A percentile compares a stretch with the other conserved stretches of the same genome.
phyloP scores from a whole-genome alignment of 2,329 filamentous ascomycete genomes.

The Geoglossum cookeanum region DNA sequence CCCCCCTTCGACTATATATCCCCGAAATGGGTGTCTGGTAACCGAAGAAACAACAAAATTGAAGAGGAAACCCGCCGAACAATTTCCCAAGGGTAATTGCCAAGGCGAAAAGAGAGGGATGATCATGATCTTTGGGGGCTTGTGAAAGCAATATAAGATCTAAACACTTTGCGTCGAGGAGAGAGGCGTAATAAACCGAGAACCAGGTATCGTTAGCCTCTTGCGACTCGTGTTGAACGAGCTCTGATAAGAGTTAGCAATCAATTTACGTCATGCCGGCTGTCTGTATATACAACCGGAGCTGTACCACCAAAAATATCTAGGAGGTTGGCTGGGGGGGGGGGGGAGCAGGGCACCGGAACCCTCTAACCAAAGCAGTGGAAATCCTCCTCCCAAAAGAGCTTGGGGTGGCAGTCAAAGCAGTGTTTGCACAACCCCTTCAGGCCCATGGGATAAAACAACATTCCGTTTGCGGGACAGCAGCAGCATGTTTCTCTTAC shows the following conservation, averaged over 20 bases:
- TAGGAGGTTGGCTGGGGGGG: no score
- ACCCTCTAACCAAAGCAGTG: conserved; percentile 2
- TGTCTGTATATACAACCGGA: no score
- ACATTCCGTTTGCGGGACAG: background rate
- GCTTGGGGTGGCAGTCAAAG: background rate
- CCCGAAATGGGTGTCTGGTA: no score
- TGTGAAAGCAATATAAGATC: background rate
- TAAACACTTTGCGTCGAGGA: background rate
- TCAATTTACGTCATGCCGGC: no score
- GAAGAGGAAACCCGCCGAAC: background rate
- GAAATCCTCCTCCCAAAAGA: conserved; percentile 3
- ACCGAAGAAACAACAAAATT: background rate
- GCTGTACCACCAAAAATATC: no score
- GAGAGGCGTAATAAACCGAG: background rate
- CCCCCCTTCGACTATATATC: no score
- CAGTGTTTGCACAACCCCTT: conserved; percentile 1
- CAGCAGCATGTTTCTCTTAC: background rate
- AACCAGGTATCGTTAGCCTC: no score
- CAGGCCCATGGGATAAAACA: conserved; percentile 4
- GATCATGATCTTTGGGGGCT: background rate
- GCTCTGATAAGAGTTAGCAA: background rate
- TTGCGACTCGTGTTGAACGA: background rate
- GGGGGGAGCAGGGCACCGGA: background rate
- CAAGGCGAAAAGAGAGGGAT: background rate
- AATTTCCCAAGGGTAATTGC: background rate